phyloP scores from a whole-genome alignment of 2,329 filamentous ascomycete genomes.

The Clarireedia sp. region DNA sequence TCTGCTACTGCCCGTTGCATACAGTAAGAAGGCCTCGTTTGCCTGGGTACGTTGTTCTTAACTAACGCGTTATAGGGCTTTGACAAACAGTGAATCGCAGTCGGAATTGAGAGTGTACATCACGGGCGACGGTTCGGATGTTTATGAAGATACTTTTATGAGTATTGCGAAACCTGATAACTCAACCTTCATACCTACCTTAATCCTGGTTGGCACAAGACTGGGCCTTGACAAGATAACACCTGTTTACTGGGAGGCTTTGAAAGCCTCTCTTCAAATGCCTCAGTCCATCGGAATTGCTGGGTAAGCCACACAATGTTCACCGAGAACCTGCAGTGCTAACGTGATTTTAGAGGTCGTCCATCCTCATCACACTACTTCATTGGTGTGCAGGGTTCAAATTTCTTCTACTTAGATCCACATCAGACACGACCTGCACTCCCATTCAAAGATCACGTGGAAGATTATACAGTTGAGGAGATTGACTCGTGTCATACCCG shows the following conservation, averaged over 20 bases:
- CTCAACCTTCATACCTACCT: constrained; percentile 66
- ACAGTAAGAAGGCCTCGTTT: constrained; percentile 50
- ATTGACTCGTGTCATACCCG: constrained; percentile 80
- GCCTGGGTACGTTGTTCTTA: neutral
- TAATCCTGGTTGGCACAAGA: constrained; percentile 82
- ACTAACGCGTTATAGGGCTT: constrained; percentile 47
- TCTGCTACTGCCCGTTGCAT: constrained; percentile 92
- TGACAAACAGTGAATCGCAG: constrained; percentile 58
- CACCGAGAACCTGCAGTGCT: constrained; percentile 5
- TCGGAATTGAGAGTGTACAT: constrained; percentile 72
- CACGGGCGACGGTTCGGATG: constrained; percentile 81
- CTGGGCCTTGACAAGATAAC: constrained; percentile 93
- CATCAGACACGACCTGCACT: constrained; percentile 76
- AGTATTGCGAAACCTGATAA: constrained; percentile 63
- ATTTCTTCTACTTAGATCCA: constrained; percentile 92
- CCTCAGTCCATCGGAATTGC: constrained; percentile 93
- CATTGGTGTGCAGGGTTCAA: constrained; percentile 62
- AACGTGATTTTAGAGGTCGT: constrained; percentile 55
- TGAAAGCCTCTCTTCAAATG: constrained; percentile 77
- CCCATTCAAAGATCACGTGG: constrained; percentile 49
- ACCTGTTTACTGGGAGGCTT: constrained; percentile 88
- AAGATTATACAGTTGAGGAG: constrained; percentile 61
- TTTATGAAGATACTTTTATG: constrained; percentile 86
- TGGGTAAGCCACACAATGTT: constrained; percentile 50
- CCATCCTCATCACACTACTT: constrained; percentile 76